Evolutionary conservation across 208 protist genomes (phyloP).

Genomic region (Willaertia magna): DNA sequence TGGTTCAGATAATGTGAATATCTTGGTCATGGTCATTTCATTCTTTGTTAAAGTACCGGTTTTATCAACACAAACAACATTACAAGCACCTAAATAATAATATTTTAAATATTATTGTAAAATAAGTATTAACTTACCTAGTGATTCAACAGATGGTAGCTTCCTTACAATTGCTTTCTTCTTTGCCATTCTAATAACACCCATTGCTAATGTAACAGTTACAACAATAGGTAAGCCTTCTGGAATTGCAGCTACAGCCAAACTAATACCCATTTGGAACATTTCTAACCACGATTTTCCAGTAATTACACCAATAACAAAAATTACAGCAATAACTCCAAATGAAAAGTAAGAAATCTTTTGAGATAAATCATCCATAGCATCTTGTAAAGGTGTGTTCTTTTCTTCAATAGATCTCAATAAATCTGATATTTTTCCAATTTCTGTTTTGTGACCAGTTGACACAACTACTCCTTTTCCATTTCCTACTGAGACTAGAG

Average conservation of each 20-base stretch:
- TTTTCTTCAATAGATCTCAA: conserved; percentile 62
- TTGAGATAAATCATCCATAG: conserved; percentile 86
- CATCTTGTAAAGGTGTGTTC: conserved; percentile 81
- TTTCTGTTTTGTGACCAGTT: conserved; percentile 75
- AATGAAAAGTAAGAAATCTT: conserved; percentile 69
- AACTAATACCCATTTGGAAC: conserved; percentile 87
- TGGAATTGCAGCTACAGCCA: conserved; percentile 94
- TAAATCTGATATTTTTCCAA: conserved; percentile 75
- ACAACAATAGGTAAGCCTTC: conserved; percentile 92
- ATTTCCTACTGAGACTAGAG: conserved; percentile 68
- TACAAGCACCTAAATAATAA: conserved; percentile 90
- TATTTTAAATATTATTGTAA: no score
- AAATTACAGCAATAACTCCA: conserved; percentile 59
- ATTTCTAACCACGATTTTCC: conserved; percentile 57
- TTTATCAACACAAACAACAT: conserved; percentile 97
- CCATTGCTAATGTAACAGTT: conserved; percentile 86
- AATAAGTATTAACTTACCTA: no score
- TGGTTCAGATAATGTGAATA: background rate
- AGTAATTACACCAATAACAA: conserved; percentile 77
- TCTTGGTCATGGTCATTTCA: conserved; percentile 81
- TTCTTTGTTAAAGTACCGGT: conserved; percentile 97
- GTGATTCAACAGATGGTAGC: conserved; percentile 80
- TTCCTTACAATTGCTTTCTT: conserved; percentile 81
- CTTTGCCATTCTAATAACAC: conserved; percentile 83
- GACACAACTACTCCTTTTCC: conserved; percentile 72